Evolutionary conservation across 345 rosid genomes (phyloP).

Genomic region (Salix udensis): DNA sequence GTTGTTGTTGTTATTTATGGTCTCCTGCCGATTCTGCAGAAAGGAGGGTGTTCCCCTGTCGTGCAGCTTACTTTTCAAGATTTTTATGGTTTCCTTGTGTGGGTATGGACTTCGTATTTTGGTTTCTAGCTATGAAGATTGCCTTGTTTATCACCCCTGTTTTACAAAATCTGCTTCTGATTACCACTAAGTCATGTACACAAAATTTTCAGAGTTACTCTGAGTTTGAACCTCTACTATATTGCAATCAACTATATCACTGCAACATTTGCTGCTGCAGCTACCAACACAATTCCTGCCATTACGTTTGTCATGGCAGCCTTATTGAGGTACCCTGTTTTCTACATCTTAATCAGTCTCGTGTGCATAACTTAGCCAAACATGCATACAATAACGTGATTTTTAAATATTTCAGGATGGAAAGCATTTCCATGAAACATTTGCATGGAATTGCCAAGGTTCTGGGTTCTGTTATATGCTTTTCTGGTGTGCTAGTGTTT

Average conservation of each 20-base stretch:
- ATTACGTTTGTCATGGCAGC: constrained; percentile 66
- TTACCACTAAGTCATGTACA: neutral
- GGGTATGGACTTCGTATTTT: constrained; percentile 37
- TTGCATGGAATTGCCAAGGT: constrained; percentile 61
- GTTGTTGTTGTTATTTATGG: neutral
- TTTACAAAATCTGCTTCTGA: neutral
- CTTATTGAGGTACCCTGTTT: constrained; percentile 39
- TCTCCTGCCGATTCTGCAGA: constrained; percentile 29
- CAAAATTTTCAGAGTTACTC: constrained; percentile 48
- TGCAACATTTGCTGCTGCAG: constrained; percentile 86
- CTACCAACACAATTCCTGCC: constrained; percentile 72
- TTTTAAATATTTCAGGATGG: constrained; percentile 35
- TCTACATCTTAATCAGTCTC: neutral
- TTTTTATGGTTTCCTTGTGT: constrained; percentile 45
- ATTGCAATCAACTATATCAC: constrained; percentile 65
- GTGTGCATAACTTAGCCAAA: neutral
- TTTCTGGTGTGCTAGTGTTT: constrained; percentile 71
- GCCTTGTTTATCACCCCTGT: neutral
- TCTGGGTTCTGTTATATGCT: constrained; percentile 51
- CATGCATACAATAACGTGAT: neutral
- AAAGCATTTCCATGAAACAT: constrained; percentile 26
- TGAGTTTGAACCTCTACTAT: constrained; percentile 62
- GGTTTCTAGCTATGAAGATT: neutral
- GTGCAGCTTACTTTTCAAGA: constrained; percentile 36
- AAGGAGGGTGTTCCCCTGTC: constrained; percentile 42